Evolutionary conservation across 352 stramenopile species (phyloP).

Genomic region (Phytophthora europaea): DNA sequence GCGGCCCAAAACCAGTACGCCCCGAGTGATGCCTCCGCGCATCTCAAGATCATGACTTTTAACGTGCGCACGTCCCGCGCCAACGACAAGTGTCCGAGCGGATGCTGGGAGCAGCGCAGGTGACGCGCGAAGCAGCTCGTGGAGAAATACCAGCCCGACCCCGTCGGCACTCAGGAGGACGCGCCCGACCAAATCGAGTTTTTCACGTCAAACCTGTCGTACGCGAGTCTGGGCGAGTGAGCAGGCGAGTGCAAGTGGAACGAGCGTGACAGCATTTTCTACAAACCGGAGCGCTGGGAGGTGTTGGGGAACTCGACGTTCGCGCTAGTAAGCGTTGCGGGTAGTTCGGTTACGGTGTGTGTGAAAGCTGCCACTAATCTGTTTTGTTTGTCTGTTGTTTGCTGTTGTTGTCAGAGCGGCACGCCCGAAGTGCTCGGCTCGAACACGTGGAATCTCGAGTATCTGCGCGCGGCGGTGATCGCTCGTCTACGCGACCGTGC

Average conservation of each 20-base stretch:
- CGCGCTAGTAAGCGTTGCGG: constrained; percentile 49
- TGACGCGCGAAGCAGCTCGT: constrained; percentile 51
- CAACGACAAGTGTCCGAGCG: constrained; percentile 58
- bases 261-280: constrained; percentile 79
- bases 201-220: constrained; percentile 53
- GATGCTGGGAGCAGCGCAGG: constrained; percentile 66
- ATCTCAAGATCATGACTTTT: constrained; percentile 72
- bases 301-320: constrained; percentile 60
- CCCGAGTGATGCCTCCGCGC: not conserved
- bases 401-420: constrained; percentile 45
- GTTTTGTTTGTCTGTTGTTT: not conserved
- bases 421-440: constrained; percentile 54
- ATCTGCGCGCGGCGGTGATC: constrained; percentile 62
- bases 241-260: constrained; percentile 61
- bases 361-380: not conserved
- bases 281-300: constrained; percentile 49
- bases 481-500: constrained; percentile 48
- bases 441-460: constrained; percentile 76
- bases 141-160: constrained; percentile 54
- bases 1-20: constrained; percentile 9
- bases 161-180: constrained; percentile 71
- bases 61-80: constrained; percentile 68
- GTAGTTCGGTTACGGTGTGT: not conserved
- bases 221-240: constrained; percentile 60
- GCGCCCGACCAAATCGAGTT: constrained; percentile 60